Base-by-base conservation (phyloP, 1,284 basidiomycete genomes). In the Leccinum subfulvum region DNA sequence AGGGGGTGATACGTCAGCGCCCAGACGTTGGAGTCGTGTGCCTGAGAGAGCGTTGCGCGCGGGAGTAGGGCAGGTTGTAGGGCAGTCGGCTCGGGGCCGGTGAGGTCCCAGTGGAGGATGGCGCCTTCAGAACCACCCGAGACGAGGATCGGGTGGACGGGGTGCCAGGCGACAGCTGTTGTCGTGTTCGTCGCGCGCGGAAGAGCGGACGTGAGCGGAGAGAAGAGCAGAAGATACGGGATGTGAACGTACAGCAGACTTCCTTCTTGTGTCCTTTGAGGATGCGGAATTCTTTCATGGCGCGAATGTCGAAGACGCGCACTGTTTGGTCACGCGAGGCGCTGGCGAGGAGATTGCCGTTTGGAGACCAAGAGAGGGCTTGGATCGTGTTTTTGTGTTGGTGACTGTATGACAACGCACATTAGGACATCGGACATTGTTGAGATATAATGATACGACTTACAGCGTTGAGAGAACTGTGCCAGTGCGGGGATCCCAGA, bases 1-100 rank as follows among this genome's bases (percentile, higher is more conserved):
- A 98, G 85, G 0, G 97, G 97, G 78, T 99, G 97, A 85, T 90
- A 99, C 5, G 93, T 88, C 66, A 99, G 84, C 0, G 93, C 89
- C 94, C 96, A 98, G 64, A 99, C 92, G 76, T 97, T 97, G 53
- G 92, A 94, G 79, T 99, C 97, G 82, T 99, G 97, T 16, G 97
- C 97, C 71, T 92, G 89, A 16, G 91, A 89, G 67, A 98, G 87
- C 3, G 86, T 88, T 7, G 94, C 92, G 59, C 94, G 87, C 0
- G 97, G 92, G 9, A 79, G 73, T 58, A 76, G 77, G 44, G 76
- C 78, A 11, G 73, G 72, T 61, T 65, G 75, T 71, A 66, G 75
- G 44, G 64, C 65, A 56, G 67, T 76, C 4, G 78, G 73, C 62
- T 86, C 84, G 28, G 85, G 80, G 2, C 81, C 78, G 23, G 85